Percentiles rank a stretch among this genome's conserved stretches.
Conservation (phyloP, 768 basidiomycete genomes). For the Podaxis sp. region DNA sequence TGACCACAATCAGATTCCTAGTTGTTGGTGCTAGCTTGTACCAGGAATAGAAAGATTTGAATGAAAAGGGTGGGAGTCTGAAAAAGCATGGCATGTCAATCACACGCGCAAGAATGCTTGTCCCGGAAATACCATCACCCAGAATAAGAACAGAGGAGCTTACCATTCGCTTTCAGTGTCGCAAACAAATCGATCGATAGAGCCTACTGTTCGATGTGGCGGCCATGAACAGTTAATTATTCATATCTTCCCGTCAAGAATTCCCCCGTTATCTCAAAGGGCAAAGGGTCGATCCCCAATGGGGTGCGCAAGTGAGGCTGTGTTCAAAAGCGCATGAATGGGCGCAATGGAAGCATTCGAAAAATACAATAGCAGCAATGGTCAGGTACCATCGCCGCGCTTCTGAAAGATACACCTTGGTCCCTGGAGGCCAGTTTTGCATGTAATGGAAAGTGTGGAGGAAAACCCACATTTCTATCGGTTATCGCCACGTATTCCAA, state of each 20-base stretch:
- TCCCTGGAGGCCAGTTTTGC: background rate
- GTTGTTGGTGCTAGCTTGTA: conserved; percentile 3
- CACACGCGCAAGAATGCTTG: background rate
- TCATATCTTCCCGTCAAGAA: background rate
- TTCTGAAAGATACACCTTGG: background rate
- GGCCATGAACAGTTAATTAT: background rate
- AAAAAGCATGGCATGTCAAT: conserved; percentile 1
- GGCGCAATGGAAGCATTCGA: conserved; percentile 1
- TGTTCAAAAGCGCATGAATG: background rate
- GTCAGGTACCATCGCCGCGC: background rate
- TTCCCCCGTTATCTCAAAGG: background rate
- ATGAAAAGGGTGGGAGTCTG: background rate
- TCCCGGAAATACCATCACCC: background rate
- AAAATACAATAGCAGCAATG: background rate
- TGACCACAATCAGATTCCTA: conserved; percentile 1
- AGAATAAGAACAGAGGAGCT: background rate
- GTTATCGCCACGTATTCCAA: background rate
- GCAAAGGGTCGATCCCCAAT: background rate
- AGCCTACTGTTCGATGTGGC: background rate
- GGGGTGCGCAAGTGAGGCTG: background rate
- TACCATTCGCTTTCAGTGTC: background rate
- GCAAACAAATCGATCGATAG: background rate
- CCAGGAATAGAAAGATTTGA: conserved; percentile 12
- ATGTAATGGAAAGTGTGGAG: background rate
- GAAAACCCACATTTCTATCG: background rate